Percentiles rank a stretch among this genome's conserved stretches.
These are phyloP conservation scores for Polychaeton citri DNA, from an alignment of 2,329 filamentous ascomycete genomes.

Conservation along the genomic window DNA sequence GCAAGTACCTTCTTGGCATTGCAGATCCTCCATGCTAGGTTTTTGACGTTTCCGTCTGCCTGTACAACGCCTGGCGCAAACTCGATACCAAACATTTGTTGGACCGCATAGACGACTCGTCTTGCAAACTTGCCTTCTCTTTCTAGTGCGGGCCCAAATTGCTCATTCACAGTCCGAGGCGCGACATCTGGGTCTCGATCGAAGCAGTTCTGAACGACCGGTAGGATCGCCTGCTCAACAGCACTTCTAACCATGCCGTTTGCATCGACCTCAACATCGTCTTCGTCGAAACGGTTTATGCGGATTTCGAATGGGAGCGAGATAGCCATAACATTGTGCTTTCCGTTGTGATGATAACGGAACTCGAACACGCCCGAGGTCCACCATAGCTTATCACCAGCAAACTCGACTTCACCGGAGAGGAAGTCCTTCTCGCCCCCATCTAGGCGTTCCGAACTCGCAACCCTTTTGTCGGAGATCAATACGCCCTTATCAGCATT, in stretches of 20 bases:
- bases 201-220: conserved; percentile 80
- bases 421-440: conserved; percentile 46
- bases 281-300: conserved; percentile 68
- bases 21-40: conserved; percentile 86
- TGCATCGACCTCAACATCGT: conserved; percentile 43
- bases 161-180: conserved; percentile 62
- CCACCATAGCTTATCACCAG: conserved; percentile 94
- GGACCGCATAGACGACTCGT: conserved; percentile 84
- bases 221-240: conserved; percentile 65
- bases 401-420: conserved; percentile 72
- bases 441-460: conserved; percentile 29
- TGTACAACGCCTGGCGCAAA: conserved; percentile 86
- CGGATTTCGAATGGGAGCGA: conserved; percentile 87
- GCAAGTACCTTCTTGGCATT: conserved; percentile 85
- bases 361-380: conserved; percentile 93
- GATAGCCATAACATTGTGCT: conserved; percentile 86
- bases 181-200: conserved; percentile 87
- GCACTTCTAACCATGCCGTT: conserved; percentile 51
- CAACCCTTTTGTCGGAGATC: conserved; percentile 48
- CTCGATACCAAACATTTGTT: conserved; percentile 93
- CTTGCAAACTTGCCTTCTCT: conserved; percentile 79
- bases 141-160: conserved; percentile 75
- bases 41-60: conserved; percentile 79
- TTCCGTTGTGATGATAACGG: conserved; percentile 86
- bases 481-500: conserved; percentile 67